phyloP scores from a whole-genome alignment of 2,329 filamentous ascomycete species.

The Dactylonectria estremocensis region DNA sequence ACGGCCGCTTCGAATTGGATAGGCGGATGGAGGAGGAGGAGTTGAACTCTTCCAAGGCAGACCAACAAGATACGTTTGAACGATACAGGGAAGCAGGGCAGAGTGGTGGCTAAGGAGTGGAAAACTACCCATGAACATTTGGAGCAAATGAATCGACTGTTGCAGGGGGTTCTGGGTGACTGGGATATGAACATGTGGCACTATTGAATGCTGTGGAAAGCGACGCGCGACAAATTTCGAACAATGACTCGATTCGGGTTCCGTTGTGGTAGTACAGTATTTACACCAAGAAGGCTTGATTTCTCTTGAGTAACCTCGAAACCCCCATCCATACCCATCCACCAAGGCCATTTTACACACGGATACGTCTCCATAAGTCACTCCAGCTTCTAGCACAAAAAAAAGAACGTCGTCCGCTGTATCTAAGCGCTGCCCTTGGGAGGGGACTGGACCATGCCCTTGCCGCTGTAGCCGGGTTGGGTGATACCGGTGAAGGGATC shows the following conservation, averaged over 20 bases:
- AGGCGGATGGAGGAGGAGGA: conserved; percentile 77
- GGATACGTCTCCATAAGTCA: conserved; percentile 51
- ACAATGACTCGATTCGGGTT: conserved; percentile 54
- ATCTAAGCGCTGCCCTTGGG: conserved; percentile 64
- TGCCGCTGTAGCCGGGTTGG: conserved; percentile 83
- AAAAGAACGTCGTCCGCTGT: conserved; percentile 49
- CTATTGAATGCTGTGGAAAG: conserved; percentile 30
- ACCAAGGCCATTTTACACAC: conserved; percentile 55
- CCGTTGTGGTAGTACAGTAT: conserved; percentile 62
- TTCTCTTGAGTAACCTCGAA: conserved; percentile 52
- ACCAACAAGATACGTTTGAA: conserved; percentile 55
- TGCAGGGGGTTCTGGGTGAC: conserved; percentile 32
- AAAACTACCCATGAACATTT: conserved; percentile 7
- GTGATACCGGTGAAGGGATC: conserved; percentile 90
- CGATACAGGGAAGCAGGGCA: conserved; percentile 63
- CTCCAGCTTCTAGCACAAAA: conserved; percentile 55
- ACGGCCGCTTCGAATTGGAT: conserved; percentile 79
- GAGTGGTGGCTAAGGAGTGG: conserved; percentile 59
- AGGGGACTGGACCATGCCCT: conserved; percentile 83
- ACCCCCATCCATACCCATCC: conserved; percentile 49
- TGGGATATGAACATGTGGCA: conserved; percentile 32
- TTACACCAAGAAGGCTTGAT: conserved; percentile 55
- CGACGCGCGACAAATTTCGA: conserved; percentile 45
- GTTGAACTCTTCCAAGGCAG: conserved; percentile 40
- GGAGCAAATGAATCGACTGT: conserved; percentile 35